Evolutionary conservation across 2,329 filamentous ascomycete genomes (phyloP).

Genomic region (Phialophora chinensis): DNA sequence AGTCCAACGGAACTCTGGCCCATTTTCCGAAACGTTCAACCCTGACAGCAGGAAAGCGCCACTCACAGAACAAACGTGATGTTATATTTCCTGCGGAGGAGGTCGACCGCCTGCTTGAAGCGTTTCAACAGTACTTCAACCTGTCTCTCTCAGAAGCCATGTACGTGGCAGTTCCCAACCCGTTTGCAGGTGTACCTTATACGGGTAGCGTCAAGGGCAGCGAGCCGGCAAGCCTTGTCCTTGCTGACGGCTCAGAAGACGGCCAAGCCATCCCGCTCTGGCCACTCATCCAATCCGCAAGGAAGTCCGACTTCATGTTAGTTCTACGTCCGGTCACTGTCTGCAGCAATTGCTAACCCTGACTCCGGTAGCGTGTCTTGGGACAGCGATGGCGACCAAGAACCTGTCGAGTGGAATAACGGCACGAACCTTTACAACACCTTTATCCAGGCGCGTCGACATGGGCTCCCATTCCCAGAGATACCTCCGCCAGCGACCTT

Average conservation of each 20-base stretch:
- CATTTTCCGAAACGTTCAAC: conserved; percentile 18
- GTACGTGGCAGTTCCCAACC: conserved; percentile 26
- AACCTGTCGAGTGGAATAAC: conserved; percentile 26
- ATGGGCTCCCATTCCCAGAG: conserved; percentile 25
- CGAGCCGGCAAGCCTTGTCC: conserved; percentile 20
- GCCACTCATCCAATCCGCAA: conserved; percentile 20
- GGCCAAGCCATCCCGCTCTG: conserved; percentile 41
- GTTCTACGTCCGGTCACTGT: not conserved
- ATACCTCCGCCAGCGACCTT: conserved; percentile 32
- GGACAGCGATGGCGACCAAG: conserved; percentile 22
- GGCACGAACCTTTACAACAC: conserved; percentile 29
- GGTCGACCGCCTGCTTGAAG: not conserved
- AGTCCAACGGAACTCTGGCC: conserved; percentile 22
- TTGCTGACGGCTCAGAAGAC: conserved; percentile 45
- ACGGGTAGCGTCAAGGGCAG: no score
- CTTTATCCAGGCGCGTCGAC: conserved; percentile 21
- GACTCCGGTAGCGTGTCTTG: conserved; percentile 13
- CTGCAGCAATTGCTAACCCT: not conserved
- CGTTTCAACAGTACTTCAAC: conserved; percentile 20
- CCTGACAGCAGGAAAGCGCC: not conserved
- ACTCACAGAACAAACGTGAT: not conserved
- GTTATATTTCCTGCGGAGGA: conserved; percentile 5
- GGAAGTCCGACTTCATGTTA: conserved; percentile 28
- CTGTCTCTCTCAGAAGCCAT: conserved; percentile 8
- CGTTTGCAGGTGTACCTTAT: conserved; percentile 21